Evolutionary conservation across 148 eudicot species (phyloP), one percentile per base, ranked within the genome.

Genomic region (Arbutus unedo): DNA sequence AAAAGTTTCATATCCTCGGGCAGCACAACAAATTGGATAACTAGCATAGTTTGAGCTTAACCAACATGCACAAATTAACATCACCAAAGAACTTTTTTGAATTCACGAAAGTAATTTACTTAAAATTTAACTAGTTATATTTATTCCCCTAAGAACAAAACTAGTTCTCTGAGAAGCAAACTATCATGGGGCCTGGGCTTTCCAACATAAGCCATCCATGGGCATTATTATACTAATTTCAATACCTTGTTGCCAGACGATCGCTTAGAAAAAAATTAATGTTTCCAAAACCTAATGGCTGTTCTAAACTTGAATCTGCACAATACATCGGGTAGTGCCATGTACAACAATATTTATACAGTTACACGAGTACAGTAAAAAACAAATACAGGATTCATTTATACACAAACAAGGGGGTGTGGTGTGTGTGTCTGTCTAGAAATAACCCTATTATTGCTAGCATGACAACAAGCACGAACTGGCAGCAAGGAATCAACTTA

Each of bases 1-100:
- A 68, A 59, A 48, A 4, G 3, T 25, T 56, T 81, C 76, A 43
- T 14, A 75, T 81, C 15, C 67, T 81, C 74, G 54, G 59, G 64
- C 53, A 73, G n/a, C 43, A 83, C 25, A 56, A 13, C 16, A 74
- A 11, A 38, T 54, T 47, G 64, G 16, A 16, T 81, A 6, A 21
- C 25, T 19, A 60, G 47, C 4, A 56, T 13, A 48, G 14, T 23
- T 16, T 11, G 57, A 76, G 10, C 77, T 16, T 11, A 72, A 76
- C 5, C 77, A 38, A 19, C 43, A 83, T 14, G 56, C 56, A 76
- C 11, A 49, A 23, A 66, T 18, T 44, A 76, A 66, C 41, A 48
- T 23, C 19, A 47, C 23, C 21, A 23, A 49, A 64, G 16, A 66
- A 80, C 55, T 64, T 25, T 44, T 60, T 67, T 16, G 38, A 64